Conservation (phyloP, 805 yeast species). For the Cyberlindnera euphorbiiphila region DNA sequence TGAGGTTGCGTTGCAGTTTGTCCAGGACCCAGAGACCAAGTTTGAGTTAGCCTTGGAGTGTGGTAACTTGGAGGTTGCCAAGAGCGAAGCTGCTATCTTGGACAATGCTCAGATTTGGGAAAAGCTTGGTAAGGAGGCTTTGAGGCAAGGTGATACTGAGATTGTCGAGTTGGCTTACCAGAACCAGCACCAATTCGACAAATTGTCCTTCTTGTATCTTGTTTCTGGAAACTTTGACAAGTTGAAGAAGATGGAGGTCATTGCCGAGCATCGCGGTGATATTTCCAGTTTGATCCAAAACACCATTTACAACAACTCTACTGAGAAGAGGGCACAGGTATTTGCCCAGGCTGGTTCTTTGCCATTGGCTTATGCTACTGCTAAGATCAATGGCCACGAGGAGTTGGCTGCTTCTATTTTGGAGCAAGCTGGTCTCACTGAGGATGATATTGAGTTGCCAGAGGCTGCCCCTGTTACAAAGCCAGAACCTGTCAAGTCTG, state of each 20-base stretch:
- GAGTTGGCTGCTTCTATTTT: conserved; percentile 71
- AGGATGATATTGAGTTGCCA: conserved; percentile 63
- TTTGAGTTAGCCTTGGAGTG: conserved; percentile 95
- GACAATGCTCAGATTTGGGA: conserved; percentile 73
- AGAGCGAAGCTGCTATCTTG: conserved; percentile 78
- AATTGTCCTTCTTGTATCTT: conserved; percentile 83
- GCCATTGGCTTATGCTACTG: conserved; percentile 90
- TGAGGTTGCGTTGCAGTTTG: conserved; percentile 95
- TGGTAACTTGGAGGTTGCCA: conserved; percentile 83
- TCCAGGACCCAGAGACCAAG: conserved; percentile 92
- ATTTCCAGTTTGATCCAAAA: conserved; percentile 76
- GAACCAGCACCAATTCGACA: conserved; percentile 80
- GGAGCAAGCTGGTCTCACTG: conserved; percentile 62
- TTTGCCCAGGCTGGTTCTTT: conserved; percentile 74
- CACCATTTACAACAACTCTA: conserved; percentile 70
- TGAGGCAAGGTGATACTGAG: conserved; percentile 82
- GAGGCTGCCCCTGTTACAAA: conserved; percentile 40
- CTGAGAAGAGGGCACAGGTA: conserved; percentile 68
- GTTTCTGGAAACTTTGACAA: conserved; percentile 76
- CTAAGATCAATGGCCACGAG: conserved; percentile 78
- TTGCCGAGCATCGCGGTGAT: conserved; percentile 87
- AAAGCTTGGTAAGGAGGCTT: conserved; percentile 78
- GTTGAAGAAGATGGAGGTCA: conserved; percentile 77
- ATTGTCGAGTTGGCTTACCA: conserved; percentile 87
- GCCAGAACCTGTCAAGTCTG: conserved; percentile 46